Evolutionary conservation across 2,329 filamentous ascomycete genomes (phyloP), one percentile per base, ranked within the genome.

Genomic region (Trichoderma sp.): DNA sequence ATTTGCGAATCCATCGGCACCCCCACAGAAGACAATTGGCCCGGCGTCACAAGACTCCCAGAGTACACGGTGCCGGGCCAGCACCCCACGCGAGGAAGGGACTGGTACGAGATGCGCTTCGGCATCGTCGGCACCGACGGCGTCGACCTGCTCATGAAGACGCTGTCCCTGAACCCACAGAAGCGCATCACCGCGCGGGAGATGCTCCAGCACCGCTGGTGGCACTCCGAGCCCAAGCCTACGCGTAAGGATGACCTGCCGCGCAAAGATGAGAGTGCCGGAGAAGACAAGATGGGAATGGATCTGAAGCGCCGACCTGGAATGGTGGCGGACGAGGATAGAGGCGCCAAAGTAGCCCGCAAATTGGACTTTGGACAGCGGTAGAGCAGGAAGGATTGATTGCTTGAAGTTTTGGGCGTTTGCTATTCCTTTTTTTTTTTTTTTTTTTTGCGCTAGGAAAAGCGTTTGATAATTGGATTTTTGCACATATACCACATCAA

Each of bases 21-120:
- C 0, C 96, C 96, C 0, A 96, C 89, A 5, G 96, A 99, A 77
- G 92, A 96, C 18, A 95, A 94, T 77, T 99, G 96, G 96, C 94
- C 96, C 0, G 95, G 95, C 32, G 94, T 99, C 8, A 89, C 89
- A 5, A 89, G 89, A 71, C 83, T 99, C 13, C 89, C 90, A 16
- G 90, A 90, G 70, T 99, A 96, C 80, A 88, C 94, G n/a, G 86
- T 91, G 1, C 86, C 90, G 1, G 86, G 87, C 5, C 82, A 87
- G 68, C 85, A 89, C 71, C 82, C 88, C 74, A 74, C 93, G 79
- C 86, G 87, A 71, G 88, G 88, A 1, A 86, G 87, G 71, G 89
- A 91, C 68, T 90, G 91, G 76, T 97, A 93, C 83, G 84, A 91
- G 76, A 83, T 84, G 65, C 88, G 89, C 70, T 97, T 99, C 76